Base-by-base conservation (phyloP, 1,139 yeast species). In the Eremothecium cymbalariae region DNA sequence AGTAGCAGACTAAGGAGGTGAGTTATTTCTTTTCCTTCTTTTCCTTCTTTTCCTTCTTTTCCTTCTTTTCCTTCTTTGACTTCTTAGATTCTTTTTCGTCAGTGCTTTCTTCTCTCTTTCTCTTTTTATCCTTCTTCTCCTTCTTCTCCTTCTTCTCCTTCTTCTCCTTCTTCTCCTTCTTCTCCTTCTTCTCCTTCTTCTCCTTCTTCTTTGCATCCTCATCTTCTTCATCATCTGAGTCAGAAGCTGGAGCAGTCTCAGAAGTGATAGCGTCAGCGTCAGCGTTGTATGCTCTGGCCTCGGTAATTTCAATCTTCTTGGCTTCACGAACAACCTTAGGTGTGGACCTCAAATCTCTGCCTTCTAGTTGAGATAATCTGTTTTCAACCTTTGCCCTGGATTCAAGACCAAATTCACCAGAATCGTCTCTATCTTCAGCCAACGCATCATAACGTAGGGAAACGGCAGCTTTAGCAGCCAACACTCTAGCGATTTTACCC, bases 401-500 rank as follows among this genome's bases (percentile, higher is more conserved):
- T 50, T 80, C 84, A 52, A 84, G 70, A 56, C 99, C 99, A 53
- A 88, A 74, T 50, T 86, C 94, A 47, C 96, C 96, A 40, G 84
- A 75, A 55, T 90, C 97, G 52, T 83, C 94, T 64, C 96, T 78
- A 54, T 90, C 97, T 68, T 90, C 99, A 47, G 96, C 83, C 44
- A 93, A 72, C 27, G 96, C 95, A 67, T 90, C 99, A 62, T 83
- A 90, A 70, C 98, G 81, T 52, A 90, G 70, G 44, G 95, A 84
- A 56, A 90, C 93, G 34, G 98, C 94, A 49, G 96, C 95, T 70
- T 90, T 90, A 45, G 97, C 97, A 53, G 99, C 99, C 51, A 90
- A 74, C 52, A 90, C 95, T 70, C 99, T 81, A 39, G 99, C 97
- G 60, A 90, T 85, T 70, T 88, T 86, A 67, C 98, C 99, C 74